phyloP scores from a whole-genome alignment of 768 basidiomycete genomes.

The Ramaria rubella region DNA sequence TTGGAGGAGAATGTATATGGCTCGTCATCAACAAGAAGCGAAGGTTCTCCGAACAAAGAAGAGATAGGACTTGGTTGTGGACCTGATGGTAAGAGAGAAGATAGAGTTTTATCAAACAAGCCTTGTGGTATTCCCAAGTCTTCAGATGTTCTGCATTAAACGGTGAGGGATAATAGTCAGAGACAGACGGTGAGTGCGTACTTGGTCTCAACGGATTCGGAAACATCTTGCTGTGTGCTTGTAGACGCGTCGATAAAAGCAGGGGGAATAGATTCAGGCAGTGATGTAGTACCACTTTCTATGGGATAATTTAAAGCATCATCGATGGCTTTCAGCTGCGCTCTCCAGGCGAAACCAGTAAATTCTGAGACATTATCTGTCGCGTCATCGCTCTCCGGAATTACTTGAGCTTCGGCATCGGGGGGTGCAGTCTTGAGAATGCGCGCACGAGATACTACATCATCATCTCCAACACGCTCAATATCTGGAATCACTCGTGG shows the following conservation, averaged over 20 bases:
- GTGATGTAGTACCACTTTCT: not conserved
- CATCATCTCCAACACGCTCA: not conserved
- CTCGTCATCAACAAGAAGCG: not conserved
- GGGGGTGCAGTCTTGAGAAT: conserved; percentile 7
- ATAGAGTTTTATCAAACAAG: conserved; percentile 3
- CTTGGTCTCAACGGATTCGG: not conserved
- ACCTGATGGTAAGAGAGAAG: not conserved
- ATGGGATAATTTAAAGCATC: conserved; percentile 24
- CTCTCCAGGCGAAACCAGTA: conserved; percentile 37
- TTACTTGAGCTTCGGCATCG: conserved; percentile 4
- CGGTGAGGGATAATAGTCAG: too few relatives aligned
- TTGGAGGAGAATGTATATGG: conserved; percentile 13
- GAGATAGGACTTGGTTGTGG: conserved; percentile 13
- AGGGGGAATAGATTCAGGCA: not conserved
- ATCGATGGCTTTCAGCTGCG: conserved; percentile 37
- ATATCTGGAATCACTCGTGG: not conserved
- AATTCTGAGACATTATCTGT: not conserved
- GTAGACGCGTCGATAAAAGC: not conserved
- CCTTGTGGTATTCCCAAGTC: not conserved
- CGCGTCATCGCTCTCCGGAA: conserved; percentile 9
- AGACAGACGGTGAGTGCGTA: too few relatives aligned
- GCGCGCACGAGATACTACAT: not conserved
- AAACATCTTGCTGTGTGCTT: not conserved
- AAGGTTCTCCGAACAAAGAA: conserved; percentile 26
- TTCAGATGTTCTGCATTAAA: too few relatives aligned